phyloP scores from a whole-genome alignment of 2,329 filamentous ascomycete species.

The Verticillium klebahnii region DNA sequence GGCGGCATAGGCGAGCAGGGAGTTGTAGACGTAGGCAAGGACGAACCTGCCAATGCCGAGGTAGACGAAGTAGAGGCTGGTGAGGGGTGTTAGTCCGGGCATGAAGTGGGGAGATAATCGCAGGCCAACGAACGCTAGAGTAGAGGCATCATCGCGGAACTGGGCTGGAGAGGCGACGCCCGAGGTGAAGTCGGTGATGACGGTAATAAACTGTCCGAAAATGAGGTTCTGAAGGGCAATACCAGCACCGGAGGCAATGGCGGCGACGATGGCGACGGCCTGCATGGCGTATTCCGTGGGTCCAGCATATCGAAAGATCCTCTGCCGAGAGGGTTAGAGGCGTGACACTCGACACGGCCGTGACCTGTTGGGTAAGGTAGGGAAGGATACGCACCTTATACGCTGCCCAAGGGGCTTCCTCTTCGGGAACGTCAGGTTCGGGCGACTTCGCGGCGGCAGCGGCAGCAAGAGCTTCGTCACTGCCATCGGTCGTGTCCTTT shows the following conservation, averaged over 20 bases:
- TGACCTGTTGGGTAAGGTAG: background rate
- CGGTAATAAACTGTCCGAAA: slow-evolving; percentile 31
- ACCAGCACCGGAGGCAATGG: slow-evolving; percentile 30
- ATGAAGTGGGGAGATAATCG: background rate
- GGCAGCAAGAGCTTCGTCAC: background rate
- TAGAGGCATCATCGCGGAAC: slow-evolving; percentile 24
- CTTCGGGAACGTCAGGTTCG: slow-evolving; percentile 6
- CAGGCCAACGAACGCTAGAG: slow-evolving; percentile 21
- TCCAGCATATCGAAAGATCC: slow-evolving; percentile 25
- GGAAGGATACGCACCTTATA: slow-evolving; percentile 8
- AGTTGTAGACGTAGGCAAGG: slow-evolving; percentile 41
- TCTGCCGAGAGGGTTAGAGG: slow-evolving; percentile 11
- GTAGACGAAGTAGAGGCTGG: slow-evolving; percentile 52
- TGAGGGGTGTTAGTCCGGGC: background rate
- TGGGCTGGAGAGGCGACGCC: slow-evolving; percentile 16
- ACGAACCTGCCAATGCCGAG: slow-evolving; percentile 50
- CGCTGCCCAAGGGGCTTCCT: slow-evolving; percentile 13
- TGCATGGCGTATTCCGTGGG: slow-evolving; percentile 22
- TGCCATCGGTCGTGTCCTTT: background rate
- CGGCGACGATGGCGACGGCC: slow-evolving; percentile 22
- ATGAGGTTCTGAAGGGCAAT: slow-evolving; percentile 33
- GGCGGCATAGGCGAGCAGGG: slow-evolving; percentile 42
- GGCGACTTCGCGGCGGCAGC: slow-evolving; percentile 1
- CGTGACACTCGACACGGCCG: background rate
- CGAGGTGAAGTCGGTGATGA: slow-evolving; percentile 26